Conservation (phyloP, 2,329 filamentous ascomycete genomes). For the Botrytis medusae region DNA sequence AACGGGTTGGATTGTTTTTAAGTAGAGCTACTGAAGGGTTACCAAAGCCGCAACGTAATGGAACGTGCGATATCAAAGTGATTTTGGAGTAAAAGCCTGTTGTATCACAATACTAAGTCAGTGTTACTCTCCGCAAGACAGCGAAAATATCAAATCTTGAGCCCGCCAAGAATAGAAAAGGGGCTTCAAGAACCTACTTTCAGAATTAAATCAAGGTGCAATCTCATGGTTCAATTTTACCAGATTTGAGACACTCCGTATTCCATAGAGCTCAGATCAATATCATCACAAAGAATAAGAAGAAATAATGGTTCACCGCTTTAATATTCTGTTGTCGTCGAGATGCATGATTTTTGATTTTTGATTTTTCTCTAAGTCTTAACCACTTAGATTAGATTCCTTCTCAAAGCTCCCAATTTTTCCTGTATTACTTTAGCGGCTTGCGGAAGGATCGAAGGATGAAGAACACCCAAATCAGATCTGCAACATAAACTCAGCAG, state of each 20-base stretch:
- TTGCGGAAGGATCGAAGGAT: background rate
- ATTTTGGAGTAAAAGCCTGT: background rate
- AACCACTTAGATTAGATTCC: background rate
- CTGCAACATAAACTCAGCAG: background rate
- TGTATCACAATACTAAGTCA: background rate
- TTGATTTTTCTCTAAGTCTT: background rate
- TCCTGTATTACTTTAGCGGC: background rate
- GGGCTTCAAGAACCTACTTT: background rate
- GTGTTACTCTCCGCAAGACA: background rate
- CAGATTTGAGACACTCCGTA: background rate
- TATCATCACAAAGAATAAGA: background rate
- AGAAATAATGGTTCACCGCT: background rate
- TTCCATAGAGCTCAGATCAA: background rate
- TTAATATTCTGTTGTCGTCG: background rate
- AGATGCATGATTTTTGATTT: background rate
- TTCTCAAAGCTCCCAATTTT: background rate
- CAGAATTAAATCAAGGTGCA: background rate
- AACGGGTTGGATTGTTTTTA: background rate
- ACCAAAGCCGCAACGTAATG: background rate
- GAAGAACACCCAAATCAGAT: conserved; percentile 1
- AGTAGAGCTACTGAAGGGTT: background rate
- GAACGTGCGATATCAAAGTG: background rate
- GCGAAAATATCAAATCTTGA: background rate
- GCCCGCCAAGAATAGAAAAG: background rate
- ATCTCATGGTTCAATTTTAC: background rate